Evolutionary conservation across 2,329 filamentous ascomycete species (phyloP).

Genomic region (Chaetomium sp.): DNA sequence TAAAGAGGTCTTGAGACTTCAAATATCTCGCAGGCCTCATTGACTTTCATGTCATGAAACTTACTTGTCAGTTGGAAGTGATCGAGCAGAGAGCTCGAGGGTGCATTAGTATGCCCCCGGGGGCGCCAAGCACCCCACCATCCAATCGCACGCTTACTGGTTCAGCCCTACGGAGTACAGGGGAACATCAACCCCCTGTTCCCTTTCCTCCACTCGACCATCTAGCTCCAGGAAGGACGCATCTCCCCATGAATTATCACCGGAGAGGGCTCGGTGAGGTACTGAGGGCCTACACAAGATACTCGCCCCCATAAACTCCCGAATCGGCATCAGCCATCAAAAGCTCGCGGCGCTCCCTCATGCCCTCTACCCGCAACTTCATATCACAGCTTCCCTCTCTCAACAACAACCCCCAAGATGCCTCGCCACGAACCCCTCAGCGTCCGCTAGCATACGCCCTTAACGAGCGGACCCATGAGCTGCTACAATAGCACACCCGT

Average conservation of each 20-base stretch:
- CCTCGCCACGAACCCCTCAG: slow-evolving; percentile 42
- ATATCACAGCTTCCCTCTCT: slow-evolving; percentile 41
- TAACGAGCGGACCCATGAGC: slow-evolving; percentile 35
- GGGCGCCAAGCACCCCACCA: slow-evolving; percentile 5
- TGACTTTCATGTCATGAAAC: neutral
- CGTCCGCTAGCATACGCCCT: slow-evolving; percentile 39
- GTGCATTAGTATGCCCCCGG: too few relatives aligned
- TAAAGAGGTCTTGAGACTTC: neutral
- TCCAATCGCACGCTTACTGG: slow-evolving; percentile 6
- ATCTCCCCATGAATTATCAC: too few relatives aligned
- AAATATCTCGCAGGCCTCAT: neutral
- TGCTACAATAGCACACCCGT: slow-evolving; percentile 44
- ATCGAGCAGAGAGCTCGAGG: neutral
- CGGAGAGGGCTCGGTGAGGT: neutral
- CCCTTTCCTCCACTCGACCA: slow-evolving; percentile 11
- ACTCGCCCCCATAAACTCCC: neutral
- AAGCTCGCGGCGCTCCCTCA: too few relatives aligned
- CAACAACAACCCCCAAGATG: slow-evolving; percentile 30
- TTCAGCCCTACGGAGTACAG: slow-evolving; percentile 20
- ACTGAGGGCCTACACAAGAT: neutral
- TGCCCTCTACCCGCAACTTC: too few relatives aligned
- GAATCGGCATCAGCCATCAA: neutral
- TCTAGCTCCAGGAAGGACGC: neutral
- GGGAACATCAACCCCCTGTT: slow-evolving; percentile 17
- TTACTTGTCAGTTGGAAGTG: neutral